Evolutionary conservation across 2,329 filamentous ascomycete species (phyloP).

Genomic region (Colletotrichum phormii): DNA sequence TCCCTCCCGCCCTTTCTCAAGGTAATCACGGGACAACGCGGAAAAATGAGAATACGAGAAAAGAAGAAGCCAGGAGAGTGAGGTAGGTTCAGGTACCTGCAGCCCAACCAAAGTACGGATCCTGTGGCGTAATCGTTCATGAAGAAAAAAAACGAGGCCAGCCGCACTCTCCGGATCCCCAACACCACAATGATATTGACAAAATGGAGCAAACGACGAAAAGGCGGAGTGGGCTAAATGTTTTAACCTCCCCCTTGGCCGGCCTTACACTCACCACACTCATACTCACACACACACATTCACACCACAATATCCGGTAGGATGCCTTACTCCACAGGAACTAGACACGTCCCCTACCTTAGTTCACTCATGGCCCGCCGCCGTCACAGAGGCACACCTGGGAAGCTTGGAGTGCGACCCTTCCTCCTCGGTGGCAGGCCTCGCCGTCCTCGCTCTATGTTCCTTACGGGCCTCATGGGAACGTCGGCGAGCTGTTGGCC

Average conservation of each 20-base stretch:
- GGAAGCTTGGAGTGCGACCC: background rate
- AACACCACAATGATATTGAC: background rate
- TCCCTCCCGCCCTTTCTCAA: background rate
- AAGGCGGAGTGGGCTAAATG: background rate
- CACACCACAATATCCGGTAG: background rate
- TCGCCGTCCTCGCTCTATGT: background rate
- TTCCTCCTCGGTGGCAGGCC: background rate
- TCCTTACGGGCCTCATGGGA: background rate
- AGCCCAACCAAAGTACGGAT: background rate
- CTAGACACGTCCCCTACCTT: constrained; percentile 6
- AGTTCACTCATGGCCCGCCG: background rate
- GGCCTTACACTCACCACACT: no score
- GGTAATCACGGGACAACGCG: background rate
- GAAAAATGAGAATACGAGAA: constrained; percentile 19
- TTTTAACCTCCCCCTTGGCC: background rate
- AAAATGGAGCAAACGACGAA: background rate
- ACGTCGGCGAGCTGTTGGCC: background rate
- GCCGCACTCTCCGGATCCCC: background rate
- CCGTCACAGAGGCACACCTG: background rate
- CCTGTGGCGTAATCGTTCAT: constrained; percentile 15
- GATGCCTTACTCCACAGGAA: background rate
- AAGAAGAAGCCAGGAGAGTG: constrained; percentile 8
- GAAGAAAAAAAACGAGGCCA: background rate
- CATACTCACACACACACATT: no score
- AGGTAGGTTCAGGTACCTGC: background rate